Conservation (phyloP, 306 rosid species). For the Acacia confusa region DNA sequence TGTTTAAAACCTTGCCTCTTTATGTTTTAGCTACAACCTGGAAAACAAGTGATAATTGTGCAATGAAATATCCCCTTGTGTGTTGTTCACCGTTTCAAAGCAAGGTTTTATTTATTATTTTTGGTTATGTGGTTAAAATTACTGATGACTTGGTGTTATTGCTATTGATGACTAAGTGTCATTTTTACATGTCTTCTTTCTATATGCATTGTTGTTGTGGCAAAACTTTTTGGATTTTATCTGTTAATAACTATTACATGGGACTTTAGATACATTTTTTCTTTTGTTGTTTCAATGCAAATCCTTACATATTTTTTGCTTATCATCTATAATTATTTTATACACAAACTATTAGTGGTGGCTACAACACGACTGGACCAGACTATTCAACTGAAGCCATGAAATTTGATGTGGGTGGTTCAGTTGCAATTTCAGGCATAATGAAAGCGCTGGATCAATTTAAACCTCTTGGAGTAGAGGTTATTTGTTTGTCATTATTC, state of each 20-base stretch:
- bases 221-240: constrained; percentile 7
- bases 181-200: constrained; percentile 9
- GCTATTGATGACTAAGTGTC: constrained; percentile 15
- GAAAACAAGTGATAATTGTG: neutral
- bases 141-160: constrained; percentile 3
- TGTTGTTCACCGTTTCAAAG: constrained; percentile 17
- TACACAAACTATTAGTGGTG: constrained; percentile 61
- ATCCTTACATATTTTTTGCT: neutral
- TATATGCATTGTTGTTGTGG: neutral
- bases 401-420: constrained; percentile 96
- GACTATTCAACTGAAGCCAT: constrained; percentile 83
- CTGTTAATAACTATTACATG: neutral
- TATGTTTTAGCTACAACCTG: constrained; percentile 9
- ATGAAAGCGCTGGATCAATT: constrained; percentile 95
- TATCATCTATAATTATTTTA: neutral
- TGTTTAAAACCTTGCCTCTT: constrained; percentile 14
- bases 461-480: constrained; percentile 91
- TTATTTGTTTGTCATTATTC: constrained; percentile 36
- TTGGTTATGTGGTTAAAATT: constrained; percentile 14
- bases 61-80: neutral
- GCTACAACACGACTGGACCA: constrained; percentile 98
- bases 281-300: neutral
- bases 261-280: neutral
- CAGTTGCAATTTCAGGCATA: constrained; percentile 88
- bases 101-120: neutral